Base-by-base conservation (phyloP, 1,139 yeast species). In the Petasospora rhodanensis region DNA sequence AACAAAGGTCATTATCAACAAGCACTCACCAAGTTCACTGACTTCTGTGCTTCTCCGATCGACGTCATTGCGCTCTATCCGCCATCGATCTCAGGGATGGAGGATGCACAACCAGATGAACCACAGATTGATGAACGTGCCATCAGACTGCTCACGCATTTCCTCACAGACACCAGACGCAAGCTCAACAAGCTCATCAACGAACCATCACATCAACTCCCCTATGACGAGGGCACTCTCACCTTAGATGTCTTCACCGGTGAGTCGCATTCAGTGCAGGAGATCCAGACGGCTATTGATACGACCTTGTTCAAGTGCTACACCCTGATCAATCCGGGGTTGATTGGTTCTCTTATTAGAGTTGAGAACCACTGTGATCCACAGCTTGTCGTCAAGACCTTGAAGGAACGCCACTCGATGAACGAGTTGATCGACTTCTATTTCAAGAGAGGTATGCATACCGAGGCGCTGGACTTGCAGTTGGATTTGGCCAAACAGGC, bases 291-390 rank as follows among this genome's bases (percentile, higher is more conserved):
- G 10, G 58, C 78, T 3, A 73, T 91, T 5, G 98, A 91, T 51
- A 84, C 96, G 0, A 70, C 87, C 0, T 64, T 91, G 19, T 85
- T 91, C 49, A 66, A 76, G 34, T 76, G 94, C 41, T 91, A 91
- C 52, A 66, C 77, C 44, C 57, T 76, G 18, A 72, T 74, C 23
- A 75, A 76, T 37, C 85, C 87, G 0, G 72, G 80, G 47, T 66
- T 91, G 52, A 69, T 91, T 13, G 95, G 94, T 0, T 93, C 97
- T 0, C 69, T 91, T 21, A 67, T 91, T 7, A 65, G 97, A 33
- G 68, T 87, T 2, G 73, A 75, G 25, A 91, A 89, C 52, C 66
- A 67, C 41, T 86, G 96, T 61, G 80, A 81, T 49, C 69, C 81
- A 2, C 62, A 62, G 1, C 68, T 74, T 4, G 95, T 86, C 3